These are phyloP conservation scores for Biscogniauxia marginata DNA, from an alignment of 2,329 filamentous ascomycete genomes.

Conservation along the genomic window DNA sequence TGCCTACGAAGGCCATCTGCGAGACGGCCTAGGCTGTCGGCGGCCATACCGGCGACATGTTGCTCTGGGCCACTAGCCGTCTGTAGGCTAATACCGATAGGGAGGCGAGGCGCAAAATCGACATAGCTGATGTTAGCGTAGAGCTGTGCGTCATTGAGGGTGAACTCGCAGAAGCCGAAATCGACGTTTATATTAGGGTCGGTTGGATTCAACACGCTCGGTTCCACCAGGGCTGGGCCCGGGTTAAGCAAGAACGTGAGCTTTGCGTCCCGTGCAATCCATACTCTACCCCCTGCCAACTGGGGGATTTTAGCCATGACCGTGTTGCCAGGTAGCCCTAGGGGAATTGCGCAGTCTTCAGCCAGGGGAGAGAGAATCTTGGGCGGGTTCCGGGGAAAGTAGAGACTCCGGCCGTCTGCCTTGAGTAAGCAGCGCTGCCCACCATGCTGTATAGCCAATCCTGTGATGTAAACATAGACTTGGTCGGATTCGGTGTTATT, in stretches of 20 bases:
- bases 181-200: conserved; percentile 53
- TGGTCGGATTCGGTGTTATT: conserved; percentile 54
- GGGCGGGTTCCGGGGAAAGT: conserved; percentile 55
- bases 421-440: conserved; percentile 38
- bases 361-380: conserved; percentile 47
- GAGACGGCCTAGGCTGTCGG: conserved; percentile 56
- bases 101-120: conserved; percentile 60
- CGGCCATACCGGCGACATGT: conserved; percentile 56
- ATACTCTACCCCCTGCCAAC: conserved; percentile 63
- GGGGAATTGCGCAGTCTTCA: conserved; percentile 58
- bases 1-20: conserved; percentile 55
- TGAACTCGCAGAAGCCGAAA: conserved; percentile 62
- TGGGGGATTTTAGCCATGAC: conserved; percentile 59
- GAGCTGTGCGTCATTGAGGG: conserved; percentile 54
- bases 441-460: conserved; percentile 51
- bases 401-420: conserved; percentile 50
- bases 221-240: conserved; percentile 64
- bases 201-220: conserved; percentile 61
- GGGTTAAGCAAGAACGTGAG: conserved; percentile 65
- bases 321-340: conserved; percentile 55
- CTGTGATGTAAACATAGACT: conserved; percentile 66
- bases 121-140: conserved; percentile 67
- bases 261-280: conserved; percentile 54
- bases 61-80: conserved; percentile 43
- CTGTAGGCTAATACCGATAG: conserved; percentile 51